phyloP scores from a whole-genome alignment of 208 protist genomes.

The Trypanosoma cruzi region DNA sequence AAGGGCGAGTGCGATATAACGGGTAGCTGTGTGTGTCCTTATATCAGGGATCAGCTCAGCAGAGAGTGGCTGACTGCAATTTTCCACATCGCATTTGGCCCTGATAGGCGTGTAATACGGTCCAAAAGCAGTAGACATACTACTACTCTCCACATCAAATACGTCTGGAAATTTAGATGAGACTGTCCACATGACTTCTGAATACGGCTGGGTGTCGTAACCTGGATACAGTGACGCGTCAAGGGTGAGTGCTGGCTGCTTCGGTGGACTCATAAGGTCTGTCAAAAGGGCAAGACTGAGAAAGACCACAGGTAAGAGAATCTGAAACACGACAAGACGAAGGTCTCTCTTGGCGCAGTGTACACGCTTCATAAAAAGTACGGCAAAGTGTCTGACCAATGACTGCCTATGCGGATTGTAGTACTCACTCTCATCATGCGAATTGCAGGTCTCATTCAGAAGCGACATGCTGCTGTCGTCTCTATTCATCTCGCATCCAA shows the following conservation, averaged over 20 bases:
- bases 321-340: slow-evolving; percentile 71
- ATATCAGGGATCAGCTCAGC: slow-evolving; percentile 30
- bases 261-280: slow-evolving; percentile 51
- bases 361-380: slow-evolving; percentile 74
- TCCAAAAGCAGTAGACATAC: slow-evolving; percentile 19
- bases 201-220: slow-evolving; percentile 27
- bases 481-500: background rate
- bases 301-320: slow-evolving; percentile 76
- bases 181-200: slow-evolving; percentile 10
- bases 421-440: background rate
- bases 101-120: slow-evolving; percentile 19
- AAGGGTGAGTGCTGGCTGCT: slow-evolving; percentile 56
- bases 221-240: slow-evolving; percentile 70
- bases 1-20: slow-evolving; percentile 52
- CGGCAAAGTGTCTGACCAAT: slow-evolving; percentile 74
- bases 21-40: slow-evolving; percentile 35
- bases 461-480: slow-evolving; percentile 5
- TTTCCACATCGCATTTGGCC: slow-evolving; percentile 27
- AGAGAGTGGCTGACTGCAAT: slow-evolving; percentile 45
- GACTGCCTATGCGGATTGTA: background rate
- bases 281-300: slow-evolving; percentile 75
- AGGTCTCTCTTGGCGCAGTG: slow-evolving; percentile 78
- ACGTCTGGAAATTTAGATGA: slow-evolving; percentile 18
- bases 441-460: too few species aligned
- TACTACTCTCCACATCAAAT: slow-evolving; percentile 2